Evolutionary conservation across 208 protist genomes (phyloP).

Genomic region (Wallacemonas rigidus): DNA sequence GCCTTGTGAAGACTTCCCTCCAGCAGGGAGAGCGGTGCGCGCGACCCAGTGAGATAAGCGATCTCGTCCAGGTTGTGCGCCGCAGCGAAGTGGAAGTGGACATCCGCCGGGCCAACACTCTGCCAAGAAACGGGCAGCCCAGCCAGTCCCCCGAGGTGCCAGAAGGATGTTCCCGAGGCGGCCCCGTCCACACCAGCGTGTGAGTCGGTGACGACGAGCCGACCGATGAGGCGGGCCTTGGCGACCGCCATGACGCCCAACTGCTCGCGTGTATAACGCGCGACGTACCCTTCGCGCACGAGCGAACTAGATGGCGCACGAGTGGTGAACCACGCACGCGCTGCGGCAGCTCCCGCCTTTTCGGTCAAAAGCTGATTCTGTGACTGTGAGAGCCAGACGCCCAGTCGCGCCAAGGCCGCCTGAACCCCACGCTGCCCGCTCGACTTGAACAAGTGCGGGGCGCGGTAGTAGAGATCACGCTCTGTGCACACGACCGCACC

Average conservation of each 20-base stretch:
- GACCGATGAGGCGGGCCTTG: constrained; percentile 42
- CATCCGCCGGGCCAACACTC: not conserved
- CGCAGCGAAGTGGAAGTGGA: not conserved
- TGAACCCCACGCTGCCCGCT: constrained; percentile 36
- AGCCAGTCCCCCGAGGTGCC: not conserved
- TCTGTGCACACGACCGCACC: constrained; percentile 51
- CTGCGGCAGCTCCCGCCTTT: too few species aligned
- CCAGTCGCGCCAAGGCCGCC: constrained; percentile 29
- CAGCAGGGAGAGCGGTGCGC: not conserved
- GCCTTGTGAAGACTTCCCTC: not conserved
- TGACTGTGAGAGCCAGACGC: not conserved
- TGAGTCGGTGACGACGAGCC: constrained; percentile 18
- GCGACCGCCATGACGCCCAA: constrained; percentile 46
- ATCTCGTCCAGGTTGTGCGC: not conserved
- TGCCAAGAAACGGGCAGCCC: constrained; percentile 4
- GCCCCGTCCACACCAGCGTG: not conserved
- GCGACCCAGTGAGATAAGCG: not conserved
- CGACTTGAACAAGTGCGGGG: constrained; percentile 52
- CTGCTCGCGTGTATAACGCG: constrained; percentile 44
- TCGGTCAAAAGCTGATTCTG: not conserved
- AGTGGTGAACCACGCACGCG: not conserved
- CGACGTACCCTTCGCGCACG: not conserved
- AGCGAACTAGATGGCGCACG: not conserved
- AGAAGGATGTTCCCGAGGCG: not conserved
- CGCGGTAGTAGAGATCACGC: constrained; percentile 79